Conservation (phyloP, 371 early-diverging fungal genomes). For the Apophysomyces sp. region DNA sequence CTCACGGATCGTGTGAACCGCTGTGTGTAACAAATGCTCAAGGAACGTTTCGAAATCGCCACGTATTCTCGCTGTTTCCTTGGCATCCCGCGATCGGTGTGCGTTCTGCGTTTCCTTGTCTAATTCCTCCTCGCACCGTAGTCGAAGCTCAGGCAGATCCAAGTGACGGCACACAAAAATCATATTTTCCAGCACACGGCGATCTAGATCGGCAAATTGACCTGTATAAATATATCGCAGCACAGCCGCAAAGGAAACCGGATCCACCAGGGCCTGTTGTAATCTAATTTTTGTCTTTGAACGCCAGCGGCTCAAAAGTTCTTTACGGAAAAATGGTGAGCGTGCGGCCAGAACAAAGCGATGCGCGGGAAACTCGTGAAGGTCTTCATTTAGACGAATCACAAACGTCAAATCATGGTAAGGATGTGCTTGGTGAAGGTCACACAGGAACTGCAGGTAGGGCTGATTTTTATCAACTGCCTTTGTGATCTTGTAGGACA, state of each 20-base stretch:
- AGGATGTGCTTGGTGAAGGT: constrained; percentile 21
- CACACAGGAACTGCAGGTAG: constrained; percentile 27
- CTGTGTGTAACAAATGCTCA: constrained; percentile 7
- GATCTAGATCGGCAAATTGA: constrained; percentile 19
- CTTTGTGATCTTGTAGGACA: constrained; percentile 40
- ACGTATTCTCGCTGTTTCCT: constrained; percentile 27
- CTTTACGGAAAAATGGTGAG: constrained; percentile 22
- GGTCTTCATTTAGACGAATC: constrained; percentile 6
- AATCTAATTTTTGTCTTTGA: constrained; percentile 14
- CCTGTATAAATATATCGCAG: constrained; percentile 39
- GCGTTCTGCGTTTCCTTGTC: constrained; percentile 7
- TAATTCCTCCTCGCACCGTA: constrained; percentile 12
- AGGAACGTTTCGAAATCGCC: constrained; percentile 31
- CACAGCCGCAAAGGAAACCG: constrained; percentile 26
- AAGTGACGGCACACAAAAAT: constrained; percentile 28
- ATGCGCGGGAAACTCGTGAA: constrained; percentile 31
- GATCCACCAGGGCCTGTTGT: constrained; percentile 20
- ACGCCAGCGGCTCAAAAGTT: constrained; percentile 23
- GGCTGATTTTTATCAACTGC: constrained; percentile 41
- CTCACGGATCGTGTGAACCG: neutral
- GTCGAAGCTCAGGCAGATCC: constrained; percentile 18
- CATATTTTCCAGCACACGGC: constrained; percentile 20
- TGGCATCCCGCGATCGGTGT: constrained; percentile 15
- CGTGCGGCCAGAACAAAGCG: constrained; percentile 33
- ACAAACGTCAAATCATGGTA: constrained; percentile 32